Base-by-base conservation (phyloP, 306 rosid species). In the Geum urbanum region DNA sequence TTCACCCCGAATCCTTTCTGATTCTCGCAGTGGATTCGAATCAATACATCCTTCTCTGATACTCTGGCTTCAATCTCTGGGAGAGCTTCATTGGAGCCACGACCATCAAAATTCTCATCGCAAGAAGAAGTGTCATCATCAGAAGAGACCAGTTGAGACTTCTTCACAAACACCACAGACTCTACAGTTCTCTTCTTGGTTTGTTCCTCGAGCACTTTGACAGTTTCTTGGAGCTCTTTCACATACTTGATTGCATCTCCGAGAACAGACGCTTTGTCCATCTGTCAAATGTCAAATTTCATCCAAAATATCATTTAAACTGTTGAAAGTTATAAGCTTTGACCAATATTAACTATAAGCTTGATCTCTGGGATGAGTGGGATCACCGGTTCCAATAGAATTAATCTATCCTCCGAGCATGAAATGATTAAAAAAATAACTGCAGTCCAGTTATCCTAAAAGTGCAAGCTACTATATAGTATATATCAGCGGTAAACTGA, bases 241-340 rank as follows among this genome's bases (percentile, higher is more conserved):
- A 87, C 75, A 52, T 92, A 83, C 56, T 83, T 83, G 10, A 89
- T 86, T 13, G 96, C 81, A 57, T 92, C 95, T 41, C 81, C 81
- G 57, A 92, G 86, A 44, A 92, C 87, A 9, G 95, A 82, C 59
- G 89, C 88, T 81, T 90, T 90, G 70, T 90, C 95, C 84, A 84
- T 81, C 95, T 87, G 61, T n/a, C 37, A 32, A 14, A 8, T 37
- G 5, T 57, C 12, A 56, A n/a, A 16, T 32, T 27, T 7, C 18
- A 58, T 58, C 63, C 43, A 58, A 1, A 5, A 57, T 32, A 9
- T 13, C 63, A 57, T 13, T 27, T 12, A 24, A 58, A 27, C 10
- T 24, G 37, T 58, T 14, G 27, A 24, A n/a, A 50, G 8, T 43
- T 43, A 43, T 24, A 52, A 8, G 18, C 46, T 18, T 7, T 2